Percentiles rank a stretch among this genome's conserved stretches.
Evolutionary conservation across 2,329 filamentous ascomycete genomes (phyloP).

Genomic region (Penicillium nordicum): DNA sequence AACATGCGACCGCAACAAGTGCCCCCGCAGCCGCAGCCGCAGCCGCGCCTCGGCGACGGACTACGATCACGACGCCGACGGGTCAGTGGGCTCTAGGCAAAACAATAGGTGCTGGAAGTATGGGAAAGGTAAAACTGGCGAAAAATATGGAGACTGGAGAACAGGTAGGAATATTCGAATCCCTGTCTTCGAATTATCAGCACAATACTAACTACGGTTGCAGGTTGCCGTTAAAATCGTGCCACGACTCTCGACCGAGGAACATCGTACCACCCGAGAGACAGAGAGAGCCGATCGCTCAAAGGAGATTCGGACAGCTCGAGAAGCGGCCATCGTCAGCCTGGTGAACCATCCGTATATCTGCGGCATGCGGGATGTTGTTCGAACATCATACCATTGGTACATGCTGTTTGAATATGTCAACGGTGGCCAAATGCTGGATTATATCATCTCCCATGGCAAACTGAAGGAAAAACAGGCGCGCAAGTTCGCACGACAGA

Average conservation of each 20-base stretch:
- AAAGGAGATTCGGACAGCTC: conserved; percentile 90
- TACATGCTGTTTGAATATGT: conserved; percentile 99
- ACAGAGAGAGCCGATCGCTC: conserved; percentile 91
- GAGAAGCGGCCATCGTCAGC: conserved; percentile 94
- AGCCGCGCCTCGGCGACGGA: conserved; percentile 54
- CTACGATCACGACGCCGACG: conserved; percentile 83
- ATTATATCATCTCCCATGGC: conserved; percentile 98
- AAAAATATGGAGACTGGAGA: conserved; percentile 86
- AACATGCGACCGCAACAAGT: conserved; percentile 39
- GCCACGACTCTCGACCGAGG: conserved; percentile 82
- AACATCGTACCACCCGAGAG: conserved; percentile 68
- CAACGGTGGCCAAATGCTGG: conserved; percentile 97
- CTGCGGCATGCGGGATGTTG: conserved; percentile 90
- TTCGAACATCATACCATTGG: conserved; percentile 97
- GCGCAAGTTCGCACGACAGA: conserved; percentile 94
- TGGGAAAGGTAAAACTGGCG: conserved; percentile 98
- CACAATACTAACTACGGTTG: conserved; percentile 3
- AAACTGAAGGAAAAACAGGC: conserved; percentile 98
- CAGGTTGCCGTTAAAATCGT: conserved; percentile 98
- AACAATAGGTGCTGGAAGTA: conserved; percentile 94
- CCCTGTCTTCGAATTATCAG: background rate
- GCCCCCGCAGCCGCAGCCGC: conserved; percentile 33
- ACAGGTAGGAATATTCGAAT: conserved; percentile 57
- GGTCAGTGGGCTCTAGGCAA: conserved; percentile 95
- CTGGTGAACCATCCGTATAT: conserved; percentile 93